phyloP scores from a whole-genome alignment of 2,329 filamentous ascomycete genomes.

The Penicillium sp. region DNA sequence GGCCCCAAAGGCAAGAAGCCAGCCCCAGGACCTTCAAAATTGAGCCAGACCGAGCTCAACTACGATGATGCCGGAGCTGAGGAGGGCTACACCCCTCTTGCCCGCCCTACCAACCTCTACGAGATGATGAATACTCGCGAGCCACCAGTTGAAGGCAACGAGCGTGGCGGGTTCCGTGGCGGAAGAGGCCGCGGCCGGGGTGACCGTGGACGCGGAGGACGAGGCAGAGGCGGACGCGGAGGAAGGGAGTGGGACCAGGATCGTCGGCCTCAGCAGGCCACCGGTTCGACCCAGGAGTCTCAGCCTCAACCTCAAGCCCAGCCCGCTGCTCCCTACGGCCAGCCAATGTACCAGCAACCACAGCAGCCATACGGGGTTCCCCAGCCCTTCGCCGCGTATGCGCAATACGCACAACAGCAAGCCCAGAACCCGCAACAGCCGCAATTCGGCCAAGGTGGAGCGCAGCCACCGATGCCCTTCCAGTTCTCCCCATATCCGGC shows the following conservation, averaged over 20 bases:
- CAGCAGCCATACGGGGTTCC: slow-evolving; percentile 22
- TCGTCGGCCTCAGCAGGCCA: slow-evolving; percentile 23
- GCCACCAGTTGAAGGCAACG: slow-evolving; percentile 29
- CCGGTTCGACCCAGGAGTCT: slow-evolving; percentile 8
- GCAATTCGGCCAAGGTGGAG: slow-evolving; percentile 21
- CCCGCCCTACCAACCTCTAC: slow-evolving; percentile 57
- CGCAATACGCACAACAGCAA: slow-evolving; percentile 24
- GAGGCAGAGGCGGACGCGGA: slow-evolving; percentile 29
- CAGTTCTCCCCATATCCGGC: slow-evolving; percentile 24
- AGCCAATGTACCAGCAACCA: slow-evolving; percentile 20
- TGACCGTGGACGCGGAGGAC: slow-evolving; percentile 33
- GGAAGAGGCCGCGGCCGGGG: slow-evolving; percentile 43
- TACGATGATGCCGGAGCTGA: slow-evolving; percentile 57
- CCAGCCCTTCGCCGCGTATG: slow-evolving; percentile 25
- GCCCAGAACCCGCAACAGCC: slow-evolving; percentile 19
- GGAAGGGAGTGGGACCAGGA: slow-evolving; percentile 25
- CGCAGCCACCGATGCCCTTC: slow-evolving; percentile 29
- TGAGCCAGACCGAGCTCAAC: slow-evolving; percentile 44
- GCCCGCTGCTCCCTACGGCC: slow-evolving; percentile 15
- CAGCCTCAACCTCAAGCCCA: slow-evolving; percentile 24
- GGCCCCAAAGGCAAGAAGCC: slow-evolving; percentile 33
- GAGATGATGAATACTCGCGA: slow-evolving; percentile 40
- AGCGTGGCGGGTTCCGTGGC: slow-evolving; percentile 36
- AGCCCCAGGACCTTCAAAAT: slow-evolving; percentile 32
- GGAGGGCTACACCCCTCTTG: slow-evolving; percentile 57